phyloP scores from a whole-genome alignment of 768 basidiomycete species.

The Punctularia strigosozonata region DNA sequence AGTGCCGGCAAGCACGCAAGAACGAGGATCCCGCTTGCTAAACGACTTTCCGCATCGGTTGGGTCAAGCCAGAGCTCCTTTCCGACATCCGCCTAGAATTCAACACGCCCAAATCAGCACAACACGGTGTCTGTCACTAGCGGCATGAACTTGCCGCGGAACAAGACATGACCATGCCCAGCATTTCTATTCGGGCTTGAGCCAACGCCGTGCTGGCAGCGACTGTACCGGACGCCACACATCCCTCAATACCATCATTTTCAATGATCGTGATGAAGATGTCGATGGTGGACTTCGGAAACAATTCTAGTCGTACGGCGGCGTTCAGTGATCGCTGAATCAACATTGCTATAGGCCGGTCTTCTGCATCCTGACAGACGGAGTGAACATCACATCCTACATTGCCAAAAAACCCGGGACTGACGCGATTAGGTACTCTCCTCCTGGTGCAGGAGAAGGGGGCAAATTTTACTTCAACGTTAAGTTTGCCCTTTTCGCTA shows the following conservation, averaged over 20 bases:
- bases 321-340: constrained; percentile 81
- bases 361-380: constrained; percentile 79
- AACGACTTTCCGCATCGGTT: constrained; percentile 48
- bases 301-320: constrained; percentile 72
- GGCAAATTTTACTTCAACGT: constrained; percentile 93
- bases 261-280: constrained; percentile 85
- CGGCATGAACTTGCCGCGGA: constrained; percentile 45
- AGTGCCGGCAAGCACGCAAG: constrained; percentile 85
- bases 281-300: constrained; percentile 94
- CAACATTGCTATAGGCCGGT: constrained; percentile 69
- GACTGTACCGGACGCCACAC: constrained; percentile 74
- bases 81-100: constrained; percentile 42
- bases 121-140: too few species aligned
- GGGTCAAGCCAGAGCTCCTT: constrained; percentile 73
- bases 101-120: too few species aligned
- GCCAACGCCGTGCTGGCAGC: constrained; percentile 88
- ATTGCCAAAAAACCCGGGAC: constrained; percentile 13
- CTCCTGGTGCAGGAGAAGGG: constrained; percentile 80
- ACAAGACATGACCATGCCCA: constrained; percentile 79
- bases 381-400: neutral
- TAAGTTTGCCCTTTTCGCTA: constrained; percentile 79
- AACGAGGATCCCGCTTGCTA: constrained; percentile 55
- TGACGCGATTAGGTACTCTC: constrained; percentile 77
- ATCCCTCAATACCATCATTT: constrained; percentile 83
- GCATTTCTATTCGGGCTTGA: constrained; percentile 86